These are phyloP conservation scores for Tephrocybe rancida DNA, from an alignment of 768 basidiomycete species.

Conservation along the genomic window DNA sequence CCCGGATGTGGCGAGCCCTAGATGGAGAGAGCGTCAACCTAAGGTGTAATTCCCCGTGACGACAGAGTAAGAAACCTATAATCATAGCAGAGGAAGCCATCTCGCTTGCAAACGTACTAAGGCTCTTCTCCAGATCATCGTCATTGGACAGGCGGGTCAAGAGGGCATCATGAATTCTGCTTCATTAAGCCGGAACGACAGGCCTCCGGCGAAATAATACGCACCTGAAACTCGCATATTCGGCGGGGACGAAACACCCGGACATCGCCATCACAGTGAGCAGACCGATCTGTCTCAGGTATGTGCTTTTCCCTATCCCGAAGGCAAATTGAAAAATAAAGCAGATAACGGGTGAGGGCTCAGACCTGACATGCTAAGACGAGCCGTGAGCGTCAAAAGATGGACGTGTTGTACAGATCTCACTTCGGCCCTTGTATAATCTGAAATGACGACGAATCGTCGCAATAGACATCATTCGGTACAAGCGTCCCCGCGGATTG, in stretches of 20 bases:
- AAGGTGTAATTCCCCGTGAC: background rate
- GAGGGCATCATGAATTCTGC: constrained; percentile 79
- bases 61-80: constrained; percentile 54
- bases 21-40: background rate
- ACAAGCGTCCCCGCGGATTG: constrained; percentile 72
- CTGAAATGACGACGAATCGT: constrained; percentile 84
- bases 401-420: constrained; percentile 21
- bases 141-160: constrained; percentile 92
- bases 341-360: background rate
- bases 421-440: constrained; percentile 92
- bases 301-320: constrained; percentile 83
- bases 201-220: background rate
- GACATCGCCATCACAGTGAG: constrained; percentile 86
- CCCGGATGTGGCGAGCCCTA: constrained; percentile 69
- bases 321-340: background rate
- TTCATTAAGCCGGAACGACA: background rate
- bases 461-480: constrained; percentile 90
- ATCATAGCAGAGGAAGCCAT: constrained; percentile 95
- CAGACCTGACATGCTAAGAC: constrained; percentile 47
- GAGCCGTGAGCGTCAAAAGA: background rate
- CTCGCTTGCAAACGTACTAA: constrained; percentile 95
- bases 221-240: constrained; percentile 88
- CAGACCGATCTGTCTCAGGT: constrained; percentile 85
- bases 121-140: constrained; percentile 84
- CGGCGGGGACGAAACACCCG: constrained; percentile 91